These are phyloP conservation scores for Vaccinium darrowii DNA, from an alignment of 148 eudicot genomes.

Conservation along the genomic window DNA sequence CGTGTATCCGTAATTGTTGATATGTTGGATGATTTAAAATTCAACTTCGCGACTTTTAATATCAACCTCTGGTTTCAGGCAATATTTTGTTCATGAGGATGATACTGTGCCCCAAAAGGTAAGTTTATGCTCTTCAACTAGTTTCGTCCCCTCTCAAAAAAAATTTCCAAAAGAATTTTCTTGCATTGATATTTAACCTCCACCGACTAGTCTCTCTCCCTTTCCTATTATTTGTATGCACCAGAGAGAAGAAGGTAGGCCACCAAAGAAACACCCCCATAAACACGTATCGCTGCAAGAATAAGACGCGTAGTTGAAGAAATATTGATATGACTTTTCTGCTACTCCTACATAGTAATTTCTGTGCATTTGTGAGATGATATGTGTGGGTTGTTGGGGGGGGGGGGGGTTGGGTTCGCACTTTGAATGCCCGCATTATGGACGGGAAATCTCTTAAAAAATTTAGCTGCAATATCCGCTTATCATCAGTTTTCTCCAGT, in stretches of 20 bases:
- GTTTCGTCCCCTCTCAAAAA: background rate
- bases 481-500: background rate
- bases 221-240: background rate
- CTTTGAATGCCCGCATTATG: background rate
- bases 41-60: conserved; percentile 6
- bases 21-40: background rate
- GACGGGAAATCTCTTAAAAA: background rate
- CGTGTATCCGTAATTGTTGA: background rate
- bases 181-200: background rate
- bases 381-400: too few species aligned
- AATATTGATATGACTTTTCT: too few species aligned
- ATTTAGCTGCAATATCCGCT: background rate
- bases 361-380: too few species aligned
- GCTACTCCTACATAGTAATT: too few species aligned
- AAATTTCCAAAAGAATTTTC: background rate
- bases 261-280: too few species aligned
- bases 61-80: conserved; percentile 55
- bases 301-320: too few species aligned
- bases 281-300: too few species aligned
- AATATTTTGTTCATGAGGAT: conserved; percentile 78
- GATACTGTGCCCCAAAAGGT: conserved; percentile 87
- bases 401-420: background rate
- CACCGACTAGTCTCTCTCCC: background rate
- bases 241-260: background rate
- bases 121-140: conserved; percentile 9